Conservation (phyloP, 1,284 basidiomycete genomes). For the Vanrija sp. region DNA sequence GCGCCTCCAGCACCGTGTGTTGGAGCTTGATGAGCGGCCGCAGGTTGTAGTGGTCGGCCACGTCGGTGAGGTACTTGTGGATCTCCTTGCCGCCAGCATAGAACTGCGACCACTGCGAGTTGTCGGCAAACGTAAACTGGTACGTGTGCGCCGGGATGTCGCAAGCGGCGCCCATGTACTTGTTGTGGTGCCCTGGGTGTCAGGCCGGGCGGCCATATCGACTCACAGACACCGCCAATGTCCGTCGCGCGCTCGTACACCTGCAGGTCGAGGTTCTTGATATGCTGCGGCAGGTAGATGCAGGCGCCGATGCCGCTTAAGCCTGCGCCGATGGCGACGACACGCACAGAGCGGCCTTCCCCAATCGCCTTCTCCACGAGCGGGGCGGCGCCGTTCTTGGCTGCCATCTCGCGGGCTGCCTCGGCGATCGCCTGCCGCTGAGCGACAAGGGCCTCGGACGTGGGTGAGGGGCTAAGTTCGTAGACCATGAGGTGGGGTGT, state of each 20-base stretch:
- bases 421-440: not conserved
- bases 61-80: conserved; percentile 22
- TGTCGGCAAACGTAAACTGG: conserved; percentile 19
- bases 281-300: conserved; percentile 8
- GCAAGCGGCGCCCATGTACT: conserved; percentile 31
- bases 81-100: conserved; percentile 31
- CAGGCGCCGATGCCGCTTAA: conserved; percentile 10
- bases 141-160: conserved; percentile 34
- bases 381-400: not conserved
- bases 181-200: conserved; percentile 24
- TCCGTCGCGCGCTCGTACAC: conserved; percentile 12
- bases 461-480: not conserved
- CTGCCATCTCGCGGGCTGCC: not conserved
- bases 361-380: conserved; percentile 4
- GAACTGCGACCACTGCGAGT: conserved; percentile 24
- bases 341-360: conserved; percentile 6
- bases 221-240: conserved; percentile 18
- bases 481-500: not conserved
- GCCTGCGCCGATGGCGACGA: conserved; percentile 11
- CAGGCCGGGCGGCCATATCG: not conserved
- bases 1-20: conserved; percentile 24
- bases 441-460: not conserved
- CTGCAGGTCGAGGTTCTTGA: conserved; percentile 7
- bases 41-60: conserved; percentile 22
- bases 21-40: conserved; percentile 24